Evolutionary conservation across 495 filamentous ascomycete species (phyloP), one percentile per base, ranked within the genome.

Genomic region (Tirmania nivea): DNA sequence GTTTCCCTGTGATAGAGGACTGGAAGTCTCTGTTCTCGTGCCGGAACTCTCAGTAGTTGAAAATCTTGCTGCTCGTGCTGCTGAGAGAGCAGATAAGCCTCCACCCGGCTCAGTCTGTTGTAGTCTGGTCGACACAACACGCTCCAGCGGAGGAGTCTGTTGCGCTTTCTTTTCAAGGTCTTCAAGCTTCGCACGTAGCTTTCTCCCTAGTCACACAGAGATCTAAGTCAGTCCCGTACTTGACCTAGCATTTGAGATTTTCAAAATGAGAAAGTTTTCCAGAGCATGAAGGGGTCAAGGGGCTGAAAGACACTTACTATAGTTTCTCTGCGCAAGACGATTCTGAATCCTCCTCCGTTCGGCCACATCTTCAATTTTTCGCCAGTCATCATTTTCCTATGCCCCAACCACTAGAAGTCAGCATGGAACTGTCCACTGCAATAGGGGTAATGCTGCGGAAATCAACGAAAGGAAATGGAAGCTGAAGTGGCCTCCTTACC

Each of bases 341-440:
- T 84, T 84, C 64, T 84, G 80, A 60, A 84, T 84, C 54, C 81
- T 72, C 58, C 80, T 70, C 47, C 80, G 71, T 64, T 84, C 80
- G 12, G 80, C 79, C 21, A 84, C 70, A 63, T 84, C 80, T 35
- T 80, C 82, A 63, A 84, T 81, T 69, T 83, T 81, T 54, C 81
- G 81, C 80, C 80, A 84, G 68, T 84, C 80, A 61, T 84, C 80
- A 31, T 64, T 61, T 49, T 65, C 62, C 39, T 45, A 17, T 17
- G 39, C 25, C 25, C 25, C 25, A 25, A 25, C 25, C 25, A 45
- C 3, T 1, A 45, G 39, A 12, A 1, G 39, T 45, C 39, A n/a
- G n/a, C n/a, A n/a, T n/a, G n/a, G n/a, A n/a, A n/a, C n/a, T 14
- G 39, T 45, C 12, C 39, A 45, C 39, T 45, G 12, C 39, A 12